Percentiles rank a stretch among this genome's conserved stretches.
Conservation (phyloP, 2,329 filamentous ascomycete species). For the Colletotrichum lupini region DNA sequence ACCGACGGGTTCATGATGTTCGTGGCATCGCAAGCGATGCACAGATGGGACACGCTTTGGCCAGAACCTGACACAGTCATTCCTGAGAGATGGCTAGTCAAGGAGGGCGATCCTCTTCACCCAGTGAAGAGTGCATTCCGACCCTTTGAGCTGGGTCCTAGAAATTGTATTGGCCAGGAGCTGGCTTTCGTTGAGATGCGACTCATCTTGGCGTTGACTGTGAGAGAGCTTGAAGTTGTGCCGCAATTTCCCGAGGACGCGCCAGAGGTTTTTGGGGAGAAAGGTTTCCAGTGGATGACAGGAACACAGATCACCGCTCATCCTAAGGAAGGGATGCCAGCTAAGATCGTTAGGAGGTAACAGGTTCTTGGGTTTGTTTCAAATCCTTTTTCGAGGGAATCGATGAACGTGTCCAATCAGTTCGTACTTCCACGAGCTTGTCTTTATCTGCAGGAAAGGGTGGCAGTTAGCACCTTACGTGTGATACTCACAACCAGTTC, state of each 20-base stretch:
- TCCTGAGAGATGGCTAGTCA: constrained; percentile 54
- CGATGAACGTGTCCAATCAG: no score
- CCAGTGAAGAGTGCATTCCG: constrained; percentile 59
- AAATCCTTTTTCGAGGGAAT: neutral
- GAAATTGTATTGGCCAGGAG: constrained; percentile 67
- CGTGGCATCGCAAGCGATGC: constrained; percentile 39
- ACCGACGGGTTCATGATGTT: constrained; percentile 48
- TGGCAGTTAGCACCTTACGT: no score
- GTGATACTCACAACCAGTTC: no score
- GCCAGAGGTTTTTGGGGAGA: constrained; percentile 45
- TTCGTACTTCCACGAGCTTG: no score
- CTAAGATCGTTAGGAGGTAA: constrained; percentile 21
- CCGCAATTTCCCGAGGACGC: constrained; percentile 49
- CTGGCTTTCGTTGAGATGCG: constrained; percentile 65
- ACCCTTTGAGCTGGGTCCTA: constrained; percentile 63
- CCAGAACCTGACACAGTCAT: constrained; percentile 50
- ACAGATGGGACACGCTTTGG: constrained; percentile 50
- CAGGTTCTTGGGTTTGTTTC: neutral
- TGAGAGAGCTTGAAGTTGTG: constrained; percentile 61
- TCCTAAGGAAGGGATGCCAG: constrained; percentile 40
- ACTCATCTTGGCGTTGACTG: constrained; percentile 59
- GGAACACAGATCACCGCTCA: constrained; percentile 37
- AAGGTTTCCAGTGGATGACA: constrained; percentile 41
- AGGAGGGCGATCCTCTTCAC: constrained; percentile 46
- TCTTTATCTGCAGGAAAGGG: no score